phyloP scores from a whole-genome alignment of 768 basidiomycete species.

The Agrocybe pediades region DNA sequence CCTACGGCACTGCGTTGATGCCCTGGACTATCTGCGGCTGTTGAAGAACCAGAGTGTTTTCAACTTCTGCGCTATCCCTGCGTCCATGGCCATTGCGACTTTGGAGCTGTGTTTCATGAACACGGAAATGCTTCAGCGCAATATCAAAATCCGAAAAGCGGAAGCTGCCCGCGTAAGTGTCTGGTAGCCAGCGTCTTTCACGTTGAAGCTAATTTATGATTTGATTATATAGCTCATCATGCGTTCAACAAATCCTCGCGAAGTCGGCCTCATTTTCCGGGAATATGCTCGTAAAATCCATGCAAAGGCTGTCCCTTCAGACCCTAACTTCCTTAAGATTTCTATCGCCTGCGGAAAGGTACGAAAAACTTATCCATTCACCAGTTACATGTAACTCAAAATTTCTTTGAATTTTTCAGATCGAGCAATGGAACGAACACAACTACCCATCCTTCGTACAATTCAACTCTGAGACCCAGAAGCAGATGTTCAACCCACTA shows the following conservation, averaged over 20 bases:
- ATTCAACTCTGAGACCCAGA: conserved; percentile 25
- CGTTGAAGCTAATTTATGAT: background rate
- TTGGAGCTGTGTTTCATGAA: conserved; percentile 94
- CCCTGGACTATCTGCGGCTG: conserved; percentile 86
- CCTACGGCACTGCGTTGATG: conserved; percentile 78
- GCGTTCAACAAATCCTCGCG: conserved; percentile 87
- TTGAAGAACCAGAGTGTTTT: conserved; percentile 92
- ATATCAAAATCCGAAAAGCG: conserved; percentile 95
- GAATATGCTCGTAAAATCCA: conserved; percentile 84
- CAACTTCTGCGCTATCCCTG: conserved; percentile 94
- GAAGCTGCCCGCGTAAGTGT: conserved; percentile 75
- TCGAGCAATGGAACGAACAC: conserved; percentile 93
- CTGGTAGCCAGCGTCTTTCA: background rate
- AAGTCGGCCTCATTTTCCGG: conserved; percentile 88
- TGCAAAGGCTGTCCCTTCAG: conserved; percentile 71
- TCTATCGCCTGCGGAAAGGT: conserved; percentile 87
- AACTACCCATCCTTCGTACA: conserved; percentile 91
- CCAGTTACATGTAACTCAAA: background rate
- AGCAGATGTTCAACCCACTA: conserved; percentile 39
- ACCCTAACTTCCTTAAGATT: conserved; percentile 85
- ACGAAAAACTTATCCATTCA: conserved; percentile 20
- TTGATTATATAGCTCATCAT: conserved; percentile 72
- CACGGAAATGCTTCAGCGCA: conserved; percentile 76
- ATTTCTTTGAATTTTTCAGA: conserved; percentile 41
- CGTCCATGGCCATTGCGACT: conserved; percentile 95